These are phyloP conservation scores for Coffea humblotiana DNA, from an alignment of 305 asterid genomes.

Conservation along the genomic window DNA sequence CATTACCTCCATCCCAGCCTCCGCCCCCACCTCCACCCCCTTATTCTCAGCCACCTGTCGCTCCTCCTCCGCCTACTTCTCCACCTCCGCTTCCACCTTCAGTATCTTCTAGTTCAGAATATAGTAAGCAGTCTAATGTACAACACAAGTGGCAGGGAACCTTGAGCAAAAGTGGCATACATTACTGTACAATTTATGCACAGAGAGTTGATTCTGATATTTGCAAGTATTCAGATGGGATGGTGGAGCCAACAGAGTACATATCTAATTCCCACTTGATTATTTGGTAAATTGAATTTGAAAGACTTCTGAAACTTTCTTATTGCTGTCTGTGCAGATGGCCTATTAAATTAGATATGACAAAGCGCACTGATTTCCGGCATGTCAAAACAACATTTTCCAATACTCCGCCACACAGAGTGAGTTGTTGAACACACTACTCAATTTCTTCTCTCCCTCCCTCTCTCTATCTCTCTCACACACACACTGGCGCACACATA, in stretches of 20 bases:
- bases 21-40: slow-evolving; percentile 53
- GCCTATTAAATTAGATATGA: slow-evolving; percentile 91
- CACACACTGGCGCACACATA: too few species aligned
- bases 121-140: slow-evolving; percentile 28
- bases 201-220: slow-evolving; percentile 79
- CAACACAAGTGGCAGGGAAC: slow-evolving; percentile 76
- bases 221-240: slow-evolving; percentile 68
- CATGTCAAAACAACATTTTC: slow-evolving; percentile 79
- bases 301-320: slow-evolving; percentile 9
- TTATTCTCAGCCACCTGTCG: slow-evolving; percentile 53
- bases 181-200: slow-evolving; percentile 74
- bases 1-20: slow-evolving; percentile 47
- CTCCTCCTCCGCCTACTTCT: slow-evolving; percentile 71
- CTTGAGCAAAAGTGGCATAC: slow-evolving; percentile 87
- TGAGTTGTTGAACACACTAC: slow-evolving; percentile 38
- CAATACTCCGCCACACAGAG: slow-evolving; percentile 71
- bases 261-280: slow-evolving; percentile 22
- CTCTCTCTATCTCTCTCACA: background rate
- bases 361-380: slow-evolving; percentile 84
- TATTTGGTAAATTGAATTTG: slow-evolving; percentile 3
- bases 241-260: slow-evolving; percentile 83
- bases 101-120: slow-evolving; percentile 42
- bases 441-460: background rate
- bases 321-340: slow-evolving; percentile 59
- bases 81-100: slow-evolving; percentile 57